A percentile compares a stretch with the other conserved stretches of the same genome.
phyloP scores from a whole-genome alignment of 2,329 filamentous ascomycete genomes.

The Leptographium wingfieldii region DNA sequence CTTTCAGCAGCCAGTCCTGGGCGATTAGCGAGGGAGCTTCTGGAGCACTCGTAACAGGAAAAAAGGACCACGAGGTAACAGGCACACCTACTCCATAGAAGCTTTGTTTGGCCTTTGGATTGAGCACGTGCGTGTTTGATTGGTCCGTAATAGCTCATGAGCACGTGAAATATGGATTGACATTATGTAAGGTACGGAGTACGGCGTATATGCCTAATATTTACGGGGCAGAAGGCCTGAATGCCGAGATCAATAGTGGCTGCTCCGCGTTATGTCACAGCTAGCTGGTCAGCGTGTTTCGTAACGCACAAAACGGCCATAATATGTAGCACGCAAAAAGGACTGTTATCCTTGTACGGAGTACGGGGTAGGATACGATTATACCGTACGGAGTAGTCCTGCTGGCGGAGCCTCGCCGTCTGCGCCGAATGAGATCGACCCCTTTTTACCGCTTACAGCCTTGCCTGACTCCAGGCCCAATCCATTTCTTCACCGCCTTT shows the following conservation, averaged over 20 bases:
- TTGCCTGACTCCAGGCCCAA: neutral
- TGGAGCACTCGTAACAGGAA: too few species aligned
- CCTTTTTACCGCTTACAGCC: neutral
- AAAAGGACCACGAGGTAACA: neutral
- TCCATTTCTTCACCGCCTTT: slow-evolving; percentile 2
- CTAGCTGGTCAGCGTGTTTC: neutral
- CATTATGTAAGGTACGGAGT: neutral
- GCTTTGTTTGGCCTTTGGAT: neutral
- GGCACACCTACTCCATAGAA: neutral
- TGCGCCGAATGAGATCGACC: neutral
- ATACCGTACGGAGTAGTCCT: neutral
- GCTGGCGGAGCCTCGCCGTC: neutral
- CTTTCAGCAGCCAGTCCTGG: neutral
- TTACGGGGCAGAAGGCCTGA: neutral
- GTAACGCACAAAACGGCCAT: neutral
- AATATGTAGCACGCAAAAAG: too few species aligned
- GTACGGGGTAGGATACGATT: too few species aligned
- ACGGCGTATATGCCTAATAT: neutral
- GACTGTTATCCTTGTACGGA: too few species aligned
- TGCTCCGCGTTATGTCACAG: neutral
- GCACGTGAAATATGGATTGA: neutral
- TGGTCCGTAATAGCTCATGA: neutral
- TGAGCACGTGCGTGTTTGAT: neutral
- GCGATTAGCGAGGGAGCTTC: neutral
- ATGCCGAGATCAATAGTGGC: neutral